Evolutionary conservation across 2,329 filamentous ascomycete species (phyloP), one percentile per base, ranked within the genome.

Genomic region (Magnaporthales sp.): DNA sequence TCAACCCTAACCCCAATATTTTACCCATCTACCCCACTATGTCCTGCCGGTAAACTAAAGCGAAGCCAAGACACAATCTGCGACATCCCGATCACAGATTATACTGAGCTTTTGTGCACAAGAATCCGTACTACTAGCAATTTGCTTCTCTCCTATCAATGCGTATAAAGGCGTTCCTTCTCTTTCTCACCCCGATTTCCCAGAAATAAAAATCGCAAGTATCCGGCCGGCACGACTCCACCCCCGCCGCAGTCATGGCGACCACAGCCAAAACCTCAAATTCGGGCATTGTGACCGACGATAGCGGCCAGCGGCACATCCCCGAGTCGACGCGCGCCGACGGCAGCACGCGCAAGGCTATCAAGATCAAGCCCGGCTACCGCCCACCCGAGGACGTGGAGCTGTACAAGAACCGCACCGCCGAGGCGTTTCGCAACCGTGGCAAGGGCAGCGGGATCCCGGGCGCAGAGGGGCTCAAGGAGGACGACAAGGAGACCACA

Each of bases 371-470:
- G 31, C 94, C 95, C 0, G 96, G 95, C 66, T 99, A 97, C 79
- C 89, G 89, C 38, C 96, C 95, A 1, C 92, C 93, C 0, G 95
- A 99, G 79, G 95, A 99, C 78, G 90, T 98, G 70, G 93, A 97
- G 75, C 83, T 97, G 62, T 99, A 99, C 85, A 96, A 93, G 81
- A 97, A 96, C 78, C 89, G 91, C 67, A 93, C 89, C 1, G 93
- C 93, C 64, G 91, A 95, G 75, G 88, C 87, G 64, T 97, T 91
- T 80, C 92, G 92, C 74, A 92, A 87, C 71, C 88, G 92, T 65
- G 87, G 86, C 29, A 84, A 80, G 69, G 88, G 86, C 67, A 26
- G 56, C 56, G 56, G 56, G 26, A 85, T 97, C 4, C 91, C 92
- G 4, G 94, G 94, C 27, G 91, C 92, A 1, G 86, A 85, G 62